Percentiles rank a stretch among this genome's conserved stretches.
These are phyloP conservation scores for Neurospora sp. DNA, from an alignment of 2,329 filamentous ascomycete genomes.

Conservation along the genomic window DNA sequence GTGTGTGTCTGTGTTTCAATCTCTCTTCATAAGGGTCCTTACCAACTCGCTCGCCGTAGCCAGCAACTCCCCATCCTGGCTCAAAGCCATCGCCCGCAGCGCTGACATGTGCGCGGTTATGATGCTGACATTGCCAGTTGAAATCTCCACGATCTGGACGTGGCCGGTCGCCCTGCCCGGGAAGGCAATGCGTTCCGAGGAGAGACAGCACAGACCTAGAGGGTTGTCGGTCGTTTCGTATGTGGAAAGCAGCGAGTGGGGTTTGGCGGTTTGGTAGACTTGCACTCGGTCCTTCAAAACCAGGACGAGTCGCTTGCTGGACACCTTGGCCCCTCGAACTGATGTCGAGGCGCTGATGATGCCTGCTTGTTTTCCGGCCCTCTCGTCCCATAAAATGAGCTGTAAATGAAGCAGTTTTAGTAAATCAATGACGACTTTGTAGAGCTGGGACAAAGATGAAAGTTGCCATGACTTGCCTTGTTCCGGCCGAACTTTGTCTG, in stretches of 20 bases:
- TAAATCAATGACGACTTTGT: background rate
- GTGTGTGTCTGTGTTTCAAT: background rate
- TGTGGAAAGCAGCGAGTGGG: slow-evolving; percentile 57
- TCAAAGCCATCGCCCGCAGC: slow-evolving; percentile 69
- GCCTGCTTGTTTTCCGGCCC: slow-evolving; percentile 58
- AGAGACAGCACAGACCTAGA: slow-evolving; percentile 68
- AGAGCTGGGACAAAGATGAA: background rate
- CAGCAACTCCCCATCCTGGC: slow-evolving; percentile 67
- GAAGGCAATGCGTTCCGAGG: slow-evolving; percentile 64
- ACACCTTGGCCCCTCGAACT: slow-evolving; percentile 70
- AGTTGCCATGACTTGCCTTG: slow-evolving; percentile 44
- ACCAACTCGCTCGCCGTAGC: slow-evolving; percentile 83
- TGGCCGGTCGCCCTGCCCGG: slow-evolving; percentile 83
- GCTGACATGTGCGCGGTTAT: slow-evolving; percentile 80
- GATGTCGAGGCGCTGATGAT: slow-evolving; percentile 76
- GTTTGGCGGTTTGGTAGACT: slow-evolving; percentile 68
- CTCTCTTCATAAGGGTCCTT: slow-evolving; percentile 13
- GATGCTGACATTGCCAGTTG: slow-evolving; percentile 77
- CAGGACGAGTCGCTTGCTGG: slow-evolving; percentile 66
- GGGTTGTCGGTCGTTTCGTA: slow-evolving; percentile 85
- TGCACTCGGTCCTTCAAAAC: slow-evolving; percentile 73
- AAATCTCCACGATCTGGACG: slow-evolving; percentile 74
- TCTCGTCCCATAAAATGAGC: slow-evolving; percentile 88
- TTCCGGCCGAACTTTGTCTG: slow-evolving; percentile 79
- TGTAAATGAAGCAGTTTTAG: slow-evolving; percentile 20